phyloP scores from a whole-genome alignment of 1,284 basidiomycete genomes.

The Naganishia cerealis region DNA sequence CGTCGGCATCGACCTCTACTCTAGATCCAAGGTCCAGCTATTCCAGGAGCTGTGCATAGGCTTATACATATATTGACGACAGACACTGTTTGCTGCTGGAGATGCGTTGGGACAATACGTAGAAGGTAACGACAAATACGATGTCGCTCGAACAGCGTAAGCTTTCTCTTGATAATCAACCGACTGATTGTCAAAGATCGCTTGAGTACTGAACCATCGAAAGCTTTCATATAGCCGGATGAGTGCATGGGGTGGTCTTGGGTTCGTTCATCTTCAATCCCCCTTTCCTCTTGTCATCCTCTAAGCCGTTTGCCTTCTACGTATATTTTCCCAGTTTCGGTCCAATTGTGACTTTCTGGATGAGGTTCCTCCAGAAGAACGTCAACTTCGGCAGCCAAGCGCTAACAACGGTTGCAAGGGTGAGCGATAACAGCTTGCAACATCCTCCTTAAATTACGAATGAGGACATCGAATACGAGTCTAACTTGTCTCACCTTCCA shows the following conservation, averaged over 20 bases:
- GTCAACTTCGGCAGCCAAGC: slow-evolving; percentile 47
- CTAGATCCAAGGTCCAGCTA: not conserved
- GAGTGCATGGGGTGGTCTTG: slow-evolving; percentile 29
- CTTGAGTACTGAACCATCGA: not conserved
- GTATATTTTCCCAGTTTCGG: slow-evolving; percentile 45
- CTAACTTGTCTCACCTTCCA: not conserved
- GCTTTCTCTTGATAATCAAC: slow-evolving; percentile 28
- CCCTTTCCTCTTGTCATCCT: not conserved
- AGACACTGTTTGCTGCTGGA: slow-evolving; percentile 56
- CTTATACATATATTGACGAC: not conserved
- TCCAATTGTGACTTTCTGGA: slow-evolving; percentile 53
- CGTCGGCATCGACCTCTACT: slow-evolving; percentile 28
- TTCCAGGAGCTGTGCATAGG: not conserved
- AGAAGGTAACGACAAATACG: slow-evolving; percentile 56
- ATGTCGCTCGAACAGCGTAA: slow-evolving; percentile 54
- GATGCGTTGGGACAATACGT: slow-evolving; percentile 57
- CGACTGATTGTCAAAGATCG: not conserved
- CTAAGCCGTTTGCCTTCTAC: not conserved
- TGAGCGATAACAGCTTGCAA: slow-evolving; percentile 23
- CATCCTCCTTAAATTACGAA: not conserved
- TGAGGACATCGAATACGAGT: too few relatives aligned
- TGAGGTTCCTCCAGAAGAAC: slow-evolving; percentile 44
- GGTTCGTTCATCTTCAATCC: not conserved
- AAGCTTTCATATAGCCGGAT: slow-evolving; percentile 15
- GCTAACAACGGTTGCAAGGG: slow-evolving; percentile 45